phyloP scores from a whole-genome alignment of 306 rosid genomes.

The Trifolium fragiferum region DNA sequence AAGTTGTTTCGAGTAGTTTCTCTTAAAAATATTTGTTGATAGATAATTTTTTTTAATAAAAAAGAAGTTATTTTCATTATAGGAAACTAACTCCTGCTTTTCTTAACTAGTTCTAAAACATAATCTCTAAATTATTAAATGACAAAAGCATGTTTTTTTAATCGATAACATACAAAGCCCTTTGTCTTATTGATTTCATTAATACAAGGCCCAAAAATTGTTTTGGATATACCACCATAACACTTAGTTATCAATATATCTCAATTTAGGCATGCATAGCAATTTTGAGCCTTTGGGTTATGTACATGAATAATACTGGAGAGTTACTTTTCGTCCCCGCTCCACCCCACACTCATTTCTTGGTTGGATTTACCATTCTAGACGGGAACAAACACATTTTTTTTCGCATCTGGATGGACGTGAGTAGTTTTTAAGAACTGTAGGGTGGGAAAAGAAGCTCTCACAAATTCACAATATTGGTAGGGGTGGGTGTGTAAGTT shows the following conservation, averaged over 20 bases:
- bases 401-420: too few species aligned
- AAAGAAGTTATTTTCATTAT: neutral
- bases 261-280: neutral
- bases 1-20: neutral
- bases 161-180: neutral
- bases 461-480: neutral
- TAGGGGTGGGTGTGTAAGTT: constrained; percentile 4
- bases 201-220: constrained; percentile 9
- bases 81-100: neutral
- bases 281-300: constrained; percentile 8
- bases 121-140: neutral
- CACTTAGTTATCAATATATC: constrained; percentile 1
- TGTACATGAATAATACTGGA: neutral
- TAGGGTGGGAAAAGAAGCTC: neutral
- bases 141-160: neutral
- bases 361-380: too few species aligned
- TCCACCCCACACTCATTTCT: too few species aligned
- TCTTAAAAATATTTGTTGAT: neutral
- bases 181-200: constrained; percentile 7
- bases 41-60: neutral
- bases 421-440: neutral
- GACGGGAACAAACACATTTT: too few species aligned
- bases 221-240: constrained; percentile 20
- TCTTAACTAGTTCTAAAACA: neutral
- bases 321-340: too few species aligned